Base-by-base conservation (phyloP, 441 rosid species). In the Rhodomyrtus psidioides region DNA sequence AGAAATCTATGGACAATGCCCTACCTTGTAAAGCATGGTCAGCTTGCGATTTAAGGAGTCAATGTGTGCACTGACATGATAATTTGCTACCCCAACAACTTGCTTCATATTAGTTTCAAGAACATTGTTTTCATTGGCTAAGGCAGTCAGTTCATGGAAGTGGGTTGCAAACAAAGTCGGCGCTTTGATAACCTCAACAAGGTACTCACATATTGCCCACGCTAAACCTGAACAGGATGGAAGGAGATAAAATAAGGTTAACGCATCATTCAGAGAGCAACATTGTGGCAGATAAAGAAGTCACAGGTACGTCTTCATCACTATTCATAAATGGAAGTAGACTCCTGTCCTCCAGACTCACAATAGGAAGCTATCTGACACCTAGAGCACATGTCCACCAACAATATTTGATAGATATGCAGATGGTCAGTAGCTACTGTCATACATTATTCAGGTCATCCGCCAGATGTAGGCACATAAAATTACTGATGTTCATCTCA, bases 11-110 rank as follows among this genome's bases (percentile, higher is more conserved):
- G 3, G 1, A 70, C 79, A 70, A 70, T 70, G 79, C 79, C 85
- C n/a, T 88, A 97, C 99, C 99, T 95, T 96, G 92, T 98, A 98
- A 84, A 98, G 94, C 99, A 98, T 98, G 86, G 99, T 98, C 89
- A 98, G 90, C 91, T 95, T 96, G 84, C 95, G 98, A 91, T 90
- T 95, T 90, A 89, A 90, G 14, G 95, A 89, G 90, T 98, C 99
- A 84, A 98, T 96, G 87, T 96, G 98, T 75, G 99, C 99, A 91
- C 99, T 95, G 84, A 98, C 99, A 86, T 98, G 99, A 92, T 94
- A 95, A 90, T 98, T 98, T 87, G 94, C 96, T 60, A 98, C 97
- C 85, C 99, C 99, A 86, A 87, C 90, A 34, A 93, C 90, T 86
- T 92, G 95, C 88, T 91, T 93, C 83, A 54, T 49, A 17, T 87